These are phyloP conservation scores for Ustilago sp. DNA, from an alignment of 1,284 basidiomycete species.

Conservation along the genomic window DNA sequence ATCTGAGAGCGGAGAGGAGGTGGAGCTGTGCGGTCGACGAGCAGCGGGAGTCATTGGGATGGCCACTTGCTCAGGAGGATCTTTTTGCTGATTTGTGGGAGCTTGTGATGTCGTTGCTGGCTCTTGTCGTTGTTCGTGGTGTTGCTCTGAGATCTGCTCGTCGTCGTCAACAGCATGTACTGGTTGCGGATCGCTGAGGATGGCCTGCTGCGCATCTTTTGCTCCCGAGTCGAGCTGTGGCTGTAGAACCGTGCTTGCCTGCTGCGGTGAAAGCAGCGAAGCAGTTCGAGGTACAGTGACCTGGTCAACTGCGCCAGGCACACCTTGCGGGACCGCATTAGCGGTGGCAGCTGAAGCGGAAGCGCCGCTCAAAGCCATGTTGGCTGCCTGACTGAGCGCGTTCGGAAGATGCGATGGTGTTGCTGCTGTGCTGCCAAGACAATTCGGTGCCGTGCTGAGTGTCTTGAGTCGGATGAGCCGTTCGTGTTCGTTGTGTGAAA, in stretches of 20 bases:
- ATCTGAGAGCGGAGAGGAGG: slow-evolving; percentile 4
- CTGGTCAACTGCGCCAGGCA: slow-evolving; percentile 25
- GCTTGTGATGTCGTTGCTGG: not conserved
- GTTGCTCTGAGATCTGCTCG: not conserved
- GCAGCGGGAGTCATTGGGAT: slow-evolving; percentile 20
- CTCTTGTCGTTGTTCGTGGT: not conserved
- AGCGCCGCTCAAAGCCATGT: slow-evolving; percentile 8
- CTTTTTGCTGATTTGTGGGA: not conserved
- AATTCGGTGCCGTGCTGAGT: not conserved
- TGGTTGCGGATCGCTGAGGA: slow-evolving; percentile 46
- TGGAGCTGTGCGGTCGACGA: slow-evolving; percentile 7
- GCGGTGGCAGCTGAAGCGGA: slow-evolving; percentile 27
- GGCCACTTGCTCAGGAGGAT: slow-evolving; percentile 13
- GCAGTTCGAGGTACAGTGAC: slow-evolving; percentile 13
- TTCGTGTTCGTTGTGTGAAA: not conserved
- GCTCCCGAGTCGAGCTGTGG: slow-evolving; percentile 32
- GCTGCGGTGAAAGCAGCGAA: slow-evolving; percentile 13
- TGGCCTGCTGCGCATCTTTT: slow-evolving; percentile 34
- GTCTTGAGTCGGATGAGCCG: not conserved
- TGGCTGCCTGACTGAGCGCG: not conserved
- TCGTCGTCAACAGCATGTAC: slow-evolving; percentile 19
- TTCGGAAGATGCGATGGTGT: not conserved
- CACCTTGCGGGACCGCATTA: slow-evolving; percentile 21
- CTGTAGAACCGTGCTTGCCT: not conserved
- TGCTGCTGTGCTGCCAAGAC: not conserved